Evolutionary conservation across 257 asterid genomes (phyloP), one percentile per base, ranked within the genome.

Genomic region (Solanum ossicruentum): DNA sequence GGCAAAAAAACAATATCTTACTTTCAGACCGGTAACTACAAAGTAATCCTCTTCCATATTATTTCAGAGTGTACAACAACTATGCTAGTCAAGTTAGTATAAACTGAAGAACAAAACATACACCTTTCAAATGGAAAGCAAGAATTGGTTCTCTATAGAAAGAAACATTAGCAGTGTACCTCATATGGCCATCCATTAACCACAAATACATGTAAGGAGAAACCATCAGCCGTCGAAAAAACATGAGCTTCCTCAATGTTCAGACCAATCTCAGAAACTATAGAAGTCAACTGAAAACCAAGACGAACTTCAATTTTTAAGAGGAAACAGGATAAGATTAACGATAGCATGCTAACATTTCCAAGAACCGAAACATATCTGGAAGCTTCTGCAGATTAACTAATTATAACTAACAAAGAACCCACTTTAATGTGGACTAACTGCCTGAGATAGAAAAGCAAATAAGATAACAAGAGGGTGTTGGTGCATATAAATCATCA

Each of bases 181-280:
- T 89, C 90, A 85, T 88, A 88, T 66, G 91, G 90, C 93, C 93
- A 91, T n/a, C 93, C 93, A 87, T 67, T 86, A 54, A 91, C 91
- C 56, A 91, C 93, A 66, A 91, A 91, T 85, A 88, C 92, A 51
- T 88, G 92, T 84, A 91, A 84, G 13, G 93, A 91, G 90, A 91
- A 91, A 77, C 93, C 93, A 84, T 91, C 93, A n/a, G 86, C 80
- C 55, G 93, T 91, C 18, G 92, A 91, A 86, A 91, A 91, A 66
- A 90, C 92, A 91, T 91, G 91, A 45, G 93, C 93, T 60, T 91
- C 93, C 86, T 89, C 92, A 88, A 91, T 91, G 90, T 91, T 89
- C 84, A 91, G 85, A 23, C 92, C 93, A 86, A 89, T 85, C 86
- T 91, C 93, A 65, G 92, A 88, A 56, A 91, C 89, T 81, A 91